Percentiles rank a stretch among this genome's conserved stretches.
Conservation (phyloP, 371 early-diverging fungal species). For the Mucor saturninus region DNA sequence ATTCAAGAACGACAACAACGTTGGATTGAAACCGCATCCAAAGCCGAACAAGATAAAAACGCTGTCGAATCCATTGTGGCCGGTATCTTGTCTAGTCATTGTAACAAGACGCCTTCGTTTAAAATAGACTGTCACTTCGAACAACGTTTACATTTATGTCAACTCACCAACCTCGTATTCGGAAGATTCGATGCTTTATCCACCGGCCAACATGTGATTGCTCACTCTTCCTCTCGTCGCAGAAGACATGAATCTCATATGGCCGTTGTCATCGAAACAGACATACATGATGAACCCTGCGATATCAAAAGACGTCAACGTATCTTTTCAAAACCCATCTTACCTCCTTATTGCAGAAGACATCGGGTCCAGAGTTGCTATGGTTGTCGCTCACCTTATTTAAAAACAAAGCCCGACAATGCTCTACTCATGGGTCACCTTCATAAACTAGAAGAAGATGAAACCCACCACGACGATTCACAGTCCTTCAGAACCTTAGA, state of each 20-base stretch:
- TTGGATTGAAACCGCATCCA: conserved; percentile 47
- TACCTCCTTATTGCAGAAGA: conserved; percentile 46
- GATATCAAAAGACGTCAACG: conserved; percentile 28
- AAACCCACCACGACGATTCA: conserved; percentile 13
- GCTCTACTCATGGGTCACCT: conserved; percentile 38
- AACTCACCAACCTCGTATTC: conserved; percentile 64
- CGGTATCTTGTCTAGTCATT: conserved; percentile 63
- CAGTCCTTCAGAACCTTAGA: conserved; percentile 13
- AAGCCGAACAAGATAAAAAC: conserved; percentile 57
- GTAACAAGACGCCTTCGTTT: conserved; percentile 46
- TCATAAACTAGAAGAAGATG: conserved; percentile 44
- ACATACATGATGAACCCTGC: conserved; percentile 25
- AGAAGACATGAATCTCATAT: conserved; percentile 39
- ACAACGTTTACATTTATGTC: conserved; percentile 64
- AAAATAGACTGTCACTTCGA: conserved; percentile 54
- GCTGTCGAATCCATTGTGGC: conserved; percentile 58
- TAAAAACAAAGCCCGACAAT: conserved; percentile 28
- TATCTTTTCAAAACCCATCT: conserved; percentile 32
- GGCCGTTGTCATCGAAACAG: conserved; percentile 26
- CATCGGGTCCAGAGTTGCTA: conserved; percentile 45
- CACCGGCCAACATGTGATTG: conserved; percentile 44
- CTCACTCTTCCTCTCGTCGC: conserved; percentile 38
- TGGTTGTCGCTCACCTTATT: conserved; percentile 35
- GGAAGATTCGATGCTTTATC: conserved; percentile 65
- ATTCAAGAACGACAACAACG: conserved; percentile 39